Percentiles rank a stretch among this genome's conserved stretches.
Conservation (phyloP, 805 yeast species). For the Monosporozyma unispora region DNA sequence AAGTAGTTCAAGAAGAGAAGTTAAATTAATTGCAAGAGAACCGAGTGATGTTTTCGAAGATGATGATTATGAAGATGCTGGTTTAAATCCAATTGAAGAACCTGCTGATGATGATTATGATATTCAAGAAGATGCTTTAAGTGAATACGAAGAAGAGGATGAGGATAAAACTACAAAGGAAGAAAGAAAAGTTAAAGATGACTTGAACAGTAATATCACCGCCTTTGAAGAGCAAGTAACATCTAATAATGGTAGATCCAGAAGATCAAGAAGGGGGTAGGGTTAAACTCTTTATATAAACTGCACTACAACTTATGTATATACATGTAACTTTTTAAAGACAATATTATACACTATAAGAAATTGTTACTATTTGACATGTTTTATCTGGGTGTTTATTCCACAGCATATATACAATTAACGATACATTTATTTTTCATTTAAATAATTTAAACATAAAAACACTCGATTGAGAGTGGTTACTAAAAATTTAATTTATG, state of each 20-base stretch:
- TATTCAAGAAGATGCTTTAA: background rate
- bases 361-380: background rate
- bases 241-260: background rate
- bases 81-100: background rate
- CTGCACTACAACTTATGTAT: background rate
- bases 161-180: background rate
- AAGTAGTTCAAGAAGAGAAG: conserved; percentile 2
- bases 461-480: too few relatives aligned
- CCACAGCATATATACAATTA: background rate
- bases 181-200: background rate
- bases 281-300: background rate
- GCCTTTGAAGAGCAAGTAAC: background rate
- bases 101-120: conserved; percentile 2
- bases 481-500: background rate
- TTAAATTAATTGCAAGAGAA: conserved; percentile 2
- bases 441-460: background rate
- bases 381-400: background rate
- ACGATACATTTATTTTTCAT: background rate
- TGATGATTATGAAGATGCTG: conserved; percentile 4
- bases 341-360: background rate
- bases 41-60: conserved; percentile 1
- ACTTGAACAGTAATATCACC: background rate
- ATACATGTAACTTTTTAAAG: background rate
- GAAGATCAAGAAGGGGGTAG: background rate
- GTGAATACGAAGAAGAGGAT: conserved; percentile 3